A percentile compares a stretch with the other conserved stretches of the same genome.
These are phyloP conservation scores for Seiridium cupressi DNA, from an alignment of 2,329 filamentous ascomycete species.

Conservation along the genomic window DNA sequence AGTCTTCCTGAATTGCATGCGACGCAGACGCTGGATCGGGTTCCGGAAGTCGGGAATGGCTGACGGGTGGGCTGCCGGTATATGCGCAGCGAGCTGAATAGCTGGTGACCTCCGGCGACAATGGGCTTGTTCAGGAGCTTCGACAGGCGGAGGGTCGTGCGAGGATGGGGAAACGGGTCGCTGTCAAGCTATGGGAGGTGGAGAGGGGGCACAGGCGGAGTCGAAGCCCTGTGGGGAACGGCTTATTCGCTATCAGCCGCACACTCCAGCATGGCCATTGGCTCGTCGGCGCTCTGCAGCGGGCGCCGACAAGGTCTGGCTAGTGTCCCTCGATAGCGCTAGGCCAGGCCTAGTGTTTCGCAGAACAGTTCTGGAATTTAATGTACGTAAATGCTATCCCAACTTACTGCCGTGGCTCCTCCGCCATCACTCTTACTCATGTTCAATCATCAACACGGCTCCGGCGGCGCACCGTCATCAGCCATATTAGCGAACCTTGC, in stretches of 20 bases:
- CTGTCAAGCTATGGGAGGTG: neutral
- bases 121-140: neutral
- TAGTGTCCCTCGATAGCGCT: neutral
- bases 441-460: too few species aligned
- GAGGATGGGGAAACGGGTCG: neutral
- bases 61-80: neutral
- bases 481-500: too few species aligned
- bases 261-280: neutral
- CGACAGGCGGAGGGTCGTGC: neutral
- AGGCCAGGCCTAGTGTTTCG: neutral
- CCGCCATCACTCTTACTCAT: too few species aligned
- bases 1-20: neutral
- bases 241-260: neutral
- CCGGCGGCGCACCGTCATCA: too few species aligned
- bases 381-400: neutral
- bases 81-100: neutral
- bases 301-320: neutral
- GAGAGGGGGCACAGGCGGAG: neutral
- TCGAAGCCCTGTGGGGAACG: neutral
- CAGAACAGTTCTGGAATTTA: neutral
- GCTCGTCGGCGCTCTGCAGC: neutral
- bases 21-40: neutral
- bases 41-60: too few species aligned
- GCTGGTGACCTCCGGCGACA: neutral
- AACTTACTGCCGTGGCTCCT: too few species aligned